These are phyloP conservation scores for Linum usitatissimum DNA, from an alignment of 345 rosid species.

Conservation along the genomic window DNA sequence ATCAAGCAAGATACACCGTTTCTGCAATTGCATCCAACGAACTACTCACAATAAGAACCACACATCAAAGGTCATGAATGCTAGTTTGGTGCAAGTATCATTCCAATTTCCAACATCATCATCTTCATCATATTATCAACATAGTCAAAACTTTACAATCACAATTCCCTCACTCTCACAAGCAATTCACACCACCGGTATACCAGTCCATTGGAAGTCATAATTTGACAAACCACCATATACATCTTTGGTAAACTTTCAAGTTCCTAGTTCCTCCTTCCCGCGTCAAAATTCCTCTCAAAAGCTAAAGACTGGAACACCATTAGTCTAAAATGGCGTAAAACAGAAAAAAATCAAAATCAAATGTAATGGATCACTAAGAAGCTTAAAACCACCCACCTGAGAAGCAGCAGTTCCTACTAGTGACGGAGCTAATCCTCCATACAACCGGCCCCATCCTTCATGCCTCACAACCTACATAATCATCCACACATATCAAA, in stretches of 20 bases:
- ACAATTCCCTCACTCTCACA: too few relatives aligned
- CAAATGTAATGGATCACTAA: neutral
- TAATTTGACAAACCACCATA: too few relatives aligned
- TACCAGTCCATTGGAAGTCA: too few relatives aligned
- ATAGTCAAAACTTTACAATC: too few relatives aligned
- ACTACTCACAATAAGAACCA: neutral
- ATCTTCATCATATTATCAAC: neutral
- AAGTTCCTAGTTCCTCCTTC: too few relatives aligned
- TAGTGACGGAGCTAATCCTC: constrained; percentile 77
- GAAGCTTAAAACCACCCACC: constrained; percentile 30
- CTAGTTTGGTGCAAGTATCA: neutral
- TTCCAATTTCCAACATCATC: neutral
- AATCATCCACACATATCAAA: neutral
- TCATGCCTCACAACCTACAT: constrained; percentile 77
- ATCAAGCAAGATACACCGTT: neutral
- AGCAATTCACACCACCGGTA: too few relatives aligned
- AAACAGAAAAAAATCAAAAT: neutral
- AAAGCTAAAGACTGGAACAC: too few relatives aligned
- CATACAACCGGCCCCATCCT: constrained; percentile 88
- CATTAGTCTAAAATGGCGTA: neutral
- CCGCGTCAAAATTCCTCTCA: too few relatives aligned
- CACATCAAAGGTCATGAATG: neutral
- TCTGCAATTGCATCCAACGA: too few relatives aligned
- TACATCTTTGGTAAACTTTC: too few relatives aligned
- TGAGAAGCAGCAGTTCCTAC: constrained; percentile 94